Conservation (phyloP, 2,329 filamentous ascomycete genomes). For the Colletotrichum sansevieriae region DNA sequence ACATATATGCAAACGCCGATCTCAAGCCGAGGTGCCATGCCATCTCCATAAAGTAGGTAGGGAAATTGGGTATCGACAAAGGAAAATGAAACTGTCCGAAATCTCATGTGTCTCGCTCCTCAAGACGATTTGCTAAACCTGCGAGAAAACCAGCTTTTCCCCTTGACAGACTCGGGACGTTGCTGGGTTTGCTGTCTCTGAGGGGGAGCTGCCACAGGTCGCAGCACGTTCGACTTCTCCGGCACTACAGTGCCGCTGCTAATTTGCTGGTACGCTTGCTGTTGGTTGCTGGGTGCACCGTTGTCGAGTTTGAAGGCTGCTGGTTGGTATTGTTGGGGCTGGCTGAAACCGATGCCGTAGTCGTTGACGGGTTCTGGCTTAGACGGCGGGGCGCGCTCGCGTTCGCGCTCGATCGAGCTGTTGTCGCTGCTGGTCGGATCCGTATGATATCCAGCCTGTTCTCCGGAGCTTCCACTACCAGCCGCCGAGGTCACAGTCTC, state of each 20-base stretch:
- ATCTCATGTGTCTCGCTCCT: conserved; percentile 20
- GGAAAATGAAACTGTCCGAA: conserved; percentile 11
- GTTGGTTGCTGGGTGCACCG: conserved; percentile 18
- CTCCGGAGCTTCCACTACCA: conserved; percentile 78
- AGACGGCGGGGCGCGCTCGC: conserved; percentile 75
- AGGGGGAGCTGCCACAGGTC: conserved; percentile 35
- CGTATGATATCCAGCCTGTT: conserved; percentile 84
- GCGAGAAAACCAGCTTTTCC: conserved; percentile 90
- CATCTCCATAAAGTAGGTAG: conserved; percentile 18
- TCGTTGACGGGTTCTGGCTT: conserved; percentile 68
- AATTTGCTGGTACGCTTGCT: conserved; percentile 20
- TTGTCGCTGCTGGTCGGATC: conserved; percentile 92
- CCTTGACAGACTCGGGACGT: conserved; percentile 71
- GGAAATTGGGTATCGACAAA: conserved; percentile 43
- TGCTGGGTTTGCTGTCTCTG: conserved; percentile 44
- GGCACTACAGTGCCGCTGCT: conserved; percentile 24
- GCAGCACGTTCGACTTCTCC: conserved; percentile 43
- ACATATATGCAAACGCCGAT: conserved; percentile 1
- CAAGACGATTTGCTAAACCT: conserved; percentile 76
- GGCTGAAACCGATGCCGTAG: conserved; percentile 73
- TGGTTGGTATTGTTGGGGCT: conserved; percentile 57
- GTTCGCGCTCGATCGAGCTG: conserved; percentile 85
- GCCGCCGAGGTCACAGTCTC: conserved; percentile 87
- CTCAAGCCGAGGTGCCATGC: conserved; percentile 13
- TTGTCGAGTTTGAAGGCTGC: conserved; percentile 50